These are phyloP conservation scores for Termitomyces sp. DNA, from an alignment of 1,284 basidiomycete species.

Conservation along the genomic window DNA sequence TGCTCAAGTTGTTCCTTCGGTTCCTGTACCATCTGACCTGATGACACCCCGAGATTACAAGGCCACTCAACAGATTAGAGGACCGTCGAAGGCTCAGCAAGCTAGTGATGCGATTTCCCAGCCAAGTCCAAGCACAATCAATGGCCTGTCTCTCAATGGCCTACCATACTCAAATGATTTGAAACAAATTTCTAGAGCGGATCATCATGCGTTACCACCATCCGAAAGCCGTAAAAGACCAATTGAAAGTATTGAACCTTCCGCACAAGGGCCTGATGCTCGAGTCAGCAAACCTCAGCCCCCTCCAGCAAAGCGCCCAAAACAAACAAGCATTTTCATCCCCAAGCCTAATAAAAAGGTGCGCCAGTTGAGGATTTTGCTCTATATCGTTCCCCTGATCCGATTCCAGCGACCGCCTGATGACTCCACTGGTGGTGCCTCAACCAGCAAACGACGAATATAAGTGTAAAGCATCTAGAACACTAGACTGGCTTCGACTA, in stretches of 20 bases:
- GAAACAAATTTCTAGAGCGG: background rate
- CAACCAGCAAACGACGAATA: slow-evolving; percentile 7
- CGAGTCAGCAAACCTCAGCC: slow-evolving; percentile 13
- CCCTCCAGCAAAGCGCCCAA: slow-evolving; percentile 33
- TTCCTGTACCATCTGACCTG: slow-evolving; percentile 23
- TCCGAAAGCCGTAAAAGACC: slow-evolving; percentile 8
- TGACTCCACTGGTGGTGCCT: slow-evolving; percentile 8
- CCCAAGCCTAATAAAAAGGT: slow-evolving; percentile 37
- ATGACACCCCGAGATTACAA: slow-evolving; percentile 24
- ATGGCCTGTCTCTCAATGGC: background rate
- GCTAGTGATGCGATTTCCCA: background rate
- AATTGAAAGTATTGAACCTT: slow-evolving; percentile 11
- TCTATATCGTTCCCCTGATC: background rate
- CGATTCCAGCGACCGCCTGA: slow-evolving; percentile 17
- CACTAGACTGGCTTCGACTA: background rate
- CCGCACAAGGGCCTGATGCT: slow-evolving; percentile 5
- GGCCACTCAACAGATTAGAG: slow-evolving; percentile 2
- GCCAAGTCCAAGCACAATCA: background rate
- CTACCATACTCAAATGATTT: background rate
- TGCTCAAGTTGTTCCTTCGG: slow-evolving; percentile 8
- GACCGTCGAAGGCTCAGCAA: slow-evolving; percentile 1
- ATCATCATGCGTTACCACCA: background rate
- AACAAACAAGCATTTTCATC: slow-evolving; percentile 47
- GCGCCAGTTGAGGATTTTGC: background rate
- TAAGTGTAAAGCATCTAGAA: background rate